These are phyloP conservation scores for Mrakiaceae sp. DNA, from an alignment of 1,284 basidiomycete species.

Conservation along the genomic window DNA sequence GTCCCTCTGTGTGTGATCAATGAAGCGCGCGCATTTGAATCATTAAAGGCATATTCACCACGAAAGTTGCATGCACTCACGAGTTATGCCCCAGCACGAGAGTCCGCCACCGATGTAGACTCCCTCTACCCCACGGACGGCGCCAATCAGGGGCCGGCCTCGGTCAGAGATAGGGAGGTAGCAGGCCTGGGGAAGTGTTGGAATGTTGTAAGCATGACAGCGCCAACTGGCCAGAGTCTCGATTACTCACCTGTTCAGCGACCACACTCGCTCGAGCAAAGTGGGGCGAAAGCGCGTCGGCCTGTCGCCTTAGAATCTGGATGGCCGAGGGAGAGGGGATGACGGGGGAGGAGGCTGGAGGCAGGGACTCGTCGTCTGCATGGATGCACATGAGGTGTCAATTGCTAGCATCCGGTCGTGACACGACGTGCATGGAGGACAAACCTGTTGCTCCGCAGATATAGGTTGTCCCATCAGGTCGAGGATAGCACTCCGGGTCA, in stretches of 20 bases:
- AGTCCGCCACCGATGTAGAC: conserved; percentile 40
- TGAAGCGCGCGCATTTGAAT: conserved; percentile 30
- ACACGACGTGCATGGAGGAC: too few relatives aligned
- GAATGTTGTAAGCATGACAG: too few relatives aligned
- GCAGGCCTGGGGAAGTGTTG: conserved; percentile 39
- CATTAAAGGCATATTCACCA: conserved; percentile 13
- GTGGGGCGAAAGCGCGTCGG: conserved; percentile 37
- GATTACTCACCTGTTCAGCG: not conserved
- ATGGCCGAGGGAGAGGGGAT: conserved; percentile 32
- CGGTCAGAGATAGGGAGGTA: conserved; percentile 43
- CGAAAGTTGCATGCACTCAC: conserved; percentile 20
- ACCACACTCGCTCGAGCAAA: conserved; percentile 33
- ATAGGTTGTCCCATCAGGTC: conserved; percentile 33
- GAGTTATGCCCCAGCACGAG: conserved; percentile 39
- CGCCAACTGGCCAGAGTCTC: too few relatives aligned
- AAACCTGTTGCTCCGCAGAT: not conserved
- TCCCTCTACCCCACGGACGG: conserved; percentile 34
- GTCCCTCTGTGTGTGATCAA: conserved; percentile 26
- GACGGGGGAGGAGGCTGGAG: conserved; percentile 28
- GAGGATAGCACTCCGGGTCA: conserved; percentile 41
- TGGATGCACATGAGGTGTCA: not conserved
- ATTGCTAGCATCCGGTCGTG: too few relatives aligned
- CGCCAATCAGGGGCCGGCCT: conserved; percentile 42
- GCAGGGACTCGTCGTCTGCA: conserved; percentile 32
- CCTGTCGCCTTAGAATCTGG: conserved; percentile 36